Conservation (phyloP, 805 yeast species). For the Ascoidea rubescens region DNA sequence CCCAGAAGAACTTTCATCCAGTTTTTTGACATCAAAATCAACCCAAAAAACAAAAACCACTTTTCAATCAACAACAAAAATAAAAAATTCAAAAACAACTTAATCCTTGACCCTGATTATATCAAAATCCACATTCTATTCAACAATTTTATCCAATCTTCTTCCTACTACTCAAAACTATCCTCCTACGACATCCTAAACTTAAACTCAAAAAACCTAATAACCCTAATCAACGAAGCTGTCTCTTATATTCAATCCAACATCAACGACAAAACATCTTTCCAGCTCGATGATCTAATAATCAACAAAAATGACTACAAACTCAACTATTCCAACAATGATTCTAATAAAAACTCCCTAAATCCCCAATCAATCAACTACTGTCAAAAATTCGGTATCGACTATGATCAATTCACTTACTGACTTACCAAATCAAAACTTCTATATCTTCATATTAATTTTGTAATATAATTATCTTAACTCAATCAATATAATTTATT, state of each 20-base stretch:
- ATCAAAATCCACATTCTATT: conserved; percentile 23
- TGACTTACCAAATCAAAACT: too few species aligned
- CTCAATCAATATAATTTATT: too few species aligned
- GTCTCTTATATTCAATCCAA: background rate
- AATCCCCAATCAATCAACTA: conserved; percentile 24
- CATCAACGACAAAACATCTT: background rate
- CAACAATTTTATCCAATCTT: conserved; percentile 14
- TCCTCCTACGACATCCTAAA: conserved; percentile 7
- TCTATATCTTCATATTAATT: too few species aligned
- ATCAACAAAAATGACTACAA: conserved; percentile 13
- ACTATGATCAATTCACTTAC: background rate
- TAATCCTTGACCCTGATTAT: conserved; percentile 21
- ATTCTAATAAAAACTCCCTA: conserved; percentile 1
- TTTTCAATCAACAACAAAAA: conserved; percentile 11
- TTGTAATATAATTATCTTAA: too few species aligned
- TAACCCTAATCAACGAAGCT: background rate
- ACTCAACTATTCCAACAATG: conserved; percentile 14
- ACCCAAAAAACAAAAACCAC: conserved; percentile 4
- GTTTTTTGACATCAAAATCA: conserved; percentile 27
- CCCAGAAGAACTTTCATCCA: conserved; percentile 50
- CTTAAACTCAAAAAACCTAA: conserved; percentile 6
- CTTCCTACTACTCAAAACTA: conserved; percentile 10
- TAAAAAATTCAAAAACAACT: conserved; percentile 2
- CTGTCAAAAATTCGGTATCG: conserved; percentile 13
- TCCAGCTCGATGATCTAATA: background rate